Conservation (phyloP, 1,284 basidiomycete species). For the Ceratobasidium sp. region DNA sequence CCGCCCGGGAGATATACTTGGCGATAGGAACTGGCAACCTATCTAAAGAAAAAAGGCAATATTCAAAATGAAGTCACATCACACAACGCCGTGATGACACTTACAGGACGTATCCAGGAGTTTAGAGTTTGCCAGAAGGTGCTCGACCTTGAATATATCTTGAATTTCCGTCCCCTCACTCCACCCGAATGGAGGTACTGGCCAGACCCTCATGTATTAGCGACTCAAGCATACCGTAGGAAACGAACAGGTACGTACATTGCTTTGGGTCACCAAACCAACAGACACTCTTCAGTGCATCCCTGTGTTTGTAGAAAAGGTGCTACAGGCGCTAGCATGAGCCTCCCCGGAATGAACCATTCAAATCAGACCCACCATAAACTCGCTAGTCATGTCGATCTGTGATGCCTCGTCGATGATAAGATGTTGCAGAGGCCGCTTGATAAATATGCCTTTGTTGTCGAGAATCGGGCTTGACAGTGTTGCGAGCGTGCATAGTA, state of each 20-base stretch:
- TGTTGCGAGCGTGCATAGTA: conserved; percentile 25
- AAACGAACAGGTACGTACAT: conserved; percentile 58
- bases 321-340: conserved; percentile 50
- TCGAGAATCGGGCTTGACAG: conserved; percentile 17
- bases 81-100: conserved; percentile 42
- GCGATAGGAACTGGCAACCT: conserved; percentile 82
- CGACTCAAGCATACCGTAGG: too few species aligned
- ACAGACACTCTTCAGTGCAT: conserved; percentile 66
- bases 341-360: conserved; percentile 52
- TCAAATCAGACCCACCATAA: conserved; percentile 56
- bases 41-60: conserved; percentile 58
- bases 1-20: conserved; percentile 69
- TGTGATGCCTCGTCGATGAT: conserved; percentile 75
- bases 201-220: conserved; percentile 16
- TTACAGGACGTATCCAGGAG: conserved; percentile 62
- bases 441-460: conserved; percentile 15
- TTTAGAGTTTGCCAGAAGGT: conserved; percentile 54
- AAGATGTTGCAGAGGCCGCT: conserved; percentile 54
- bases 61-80: background rate
- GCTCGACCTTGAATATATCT: conserved; percentile 61
- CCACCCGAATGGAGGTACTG: conserved; percentile 64
- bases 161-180: conserved; percentile 58
- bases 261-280: conserved; percentile 83
- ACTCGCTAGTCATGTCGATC: conserved; percentile 65
- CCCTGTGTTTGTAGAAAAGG: conserved; percentile 60